Base-by-base conservation (phyloP, 2,329 filamentous ascomycete genomes). In the Verticillium nubilum region DNA sequence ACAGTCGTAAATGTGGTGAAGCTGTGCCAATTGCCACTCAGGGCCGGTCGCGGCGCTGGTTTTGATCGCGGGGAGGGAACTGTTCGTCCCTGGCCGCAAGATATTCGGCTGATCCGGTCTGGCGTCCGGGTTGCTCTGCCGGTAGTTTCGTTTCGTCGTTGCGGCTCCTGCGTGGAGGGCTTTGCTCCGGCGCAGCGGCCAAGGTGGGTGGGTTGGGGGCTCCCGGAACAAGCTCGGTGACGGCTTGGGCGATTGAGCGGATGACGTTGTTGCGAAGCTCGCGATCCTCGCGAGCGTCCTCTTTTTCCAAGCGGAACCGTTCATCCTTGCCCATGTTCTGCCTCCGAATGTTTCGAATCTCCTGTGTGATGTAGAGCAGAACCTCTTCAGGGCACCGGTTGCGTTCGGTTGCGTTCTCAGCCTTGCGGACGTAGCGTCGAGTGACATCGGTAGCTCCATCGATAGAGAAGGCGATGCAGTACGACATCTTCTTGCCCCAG, bases 401-500 rank as follows among this genome's bases (percentile, higher is more conserved):
- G 64, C 95, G 88, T 63, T 90, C 86, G n/a, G 84, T 79, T 33
- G 90, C 88, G 67, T 90, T 83, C 65, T 88, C 86, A 62, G 79
- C 80, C 74, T 91, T 91, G 66, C 90, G 89, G 13, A 89, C 86
- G 61, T 90, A 88, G 66, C 86, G 80, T 42, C 85, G 77, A 25
- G 86, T 88, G 31, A 89, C 85, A 68, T 88, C 85, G 33, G 85
- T 86, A 15, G 85, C 84, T 23, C 86, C 95, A 62, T 99, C 95
- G 60, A 91, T 92, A 13, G 92, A 96, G 72, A 99, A 99, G 57
- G 94, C 95, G 62, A 99, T 88, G 78, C 93, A 97, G 76, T 99
- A 99, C 0, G 92, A 93, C 80, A 98, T 91, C 78, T 95, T 96
- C 80, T 95, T 95, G 66, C 89, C 87, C 95, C 95, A 99, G 61